phyloP scores from a whole-genome alignment of 345 rosid genomes.

The Lepidium didymum region DNA sequence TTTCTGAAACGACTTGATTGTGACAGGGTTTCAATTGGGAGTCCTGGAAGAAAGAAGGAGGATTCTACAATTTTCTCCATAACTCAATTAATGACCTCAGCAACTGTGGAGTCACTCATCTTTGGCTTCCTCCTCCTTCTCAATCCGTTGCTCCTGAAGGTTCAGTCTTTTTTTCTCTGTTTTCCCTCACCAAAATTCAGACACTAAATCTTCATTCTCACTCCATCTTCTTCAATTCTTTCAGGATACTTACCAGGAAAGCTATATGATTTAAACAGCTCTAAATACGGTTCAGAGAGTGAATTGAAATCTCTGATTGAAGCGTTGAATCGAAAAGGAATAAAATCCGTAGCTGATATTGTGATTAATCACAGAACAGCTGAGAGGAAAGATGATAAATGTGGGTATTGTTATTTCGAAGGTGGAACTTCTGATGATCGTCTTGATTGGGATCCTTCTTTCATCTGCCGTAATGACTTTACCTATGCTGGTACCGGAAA shows the following conservation, averaged over 20 bases:
- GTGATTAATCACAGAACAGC: conserved; percentile 89
- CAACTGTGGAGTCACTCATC: conserved; percentile 66
- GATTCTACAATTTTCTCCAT: conserved; percentile 72
- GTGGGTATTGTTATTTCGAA: conserved; percentile 64
- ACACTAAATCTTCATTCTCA: neutral
- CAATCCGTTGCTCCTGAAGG: conserved; percentile 68
- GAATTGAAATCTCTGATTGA: conserved; percentile 49
- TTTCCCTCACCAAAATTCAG: neutral
- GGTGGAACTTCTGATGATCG: conserved; percentile 77
- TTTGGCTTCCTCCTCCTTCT: conserved; percentile 96
- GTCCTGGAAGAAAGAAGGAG: conserved; percentile 57
- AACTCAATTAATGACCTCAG: conserved; percentile 49
- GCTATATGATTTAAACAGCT: conserved; percentile 63
- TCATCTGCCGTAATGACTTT: conserved; percentile 50
- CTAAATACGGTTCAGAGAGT: conserved; percentile 57
- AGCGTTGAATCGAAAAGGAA: conserved; percentile 44
- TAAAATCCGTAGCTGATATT: conserved; percentile 73
- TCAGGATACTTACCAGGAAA: conserved; percentile 89
- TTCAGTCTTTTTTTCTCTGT: conserved; percentile 1
- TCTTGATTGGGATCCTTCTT: conserved; percentile 82
- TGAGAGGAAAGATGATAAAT: conserved; percentile 54
- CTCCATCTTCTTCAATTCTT: neutral
- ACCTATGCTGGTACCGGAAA: conserved; percentile 59
- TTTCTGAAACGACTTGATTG: neutral
- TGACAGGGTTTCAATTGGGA: conserved; percentile 88